Conservation (phyloP, 1,139 yeast species). For the Eremothecium cymbalariae region DNA sequence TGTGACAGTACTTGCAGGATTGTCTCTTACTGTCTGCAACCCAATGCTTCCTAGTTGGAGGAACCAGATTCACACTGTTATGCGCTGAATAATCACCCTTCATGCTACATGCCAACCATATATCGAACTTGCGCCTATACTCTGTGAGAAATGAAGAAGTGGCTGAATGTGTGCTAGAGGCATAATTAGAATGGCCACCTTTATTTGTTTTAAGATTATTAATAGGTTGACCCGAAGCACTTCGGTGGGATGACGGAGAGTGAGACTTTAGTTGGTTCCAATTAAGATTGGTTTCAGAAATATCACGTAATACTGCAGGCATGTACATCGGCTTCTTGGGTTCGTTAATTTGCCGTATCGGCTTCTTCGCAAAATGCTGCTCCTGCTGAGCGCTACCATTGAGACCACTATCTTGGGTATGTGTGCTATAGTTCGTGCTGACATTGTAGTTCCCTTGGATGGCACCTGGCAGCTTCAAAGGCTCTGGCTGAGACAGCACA, state of each 20-base stretch:
- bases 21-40: slow-evolving; percentile 56
- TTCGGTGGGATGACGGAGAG: slow-evolving; percentile 9
- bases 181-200: slow-evolving; percentile 6
- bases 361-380: slow-evolving; percentile 11
- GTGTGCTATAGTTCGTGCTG: neutral
- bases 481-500: slow-evolving; percentile 14
- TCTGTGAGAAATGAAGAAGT: slow-evolving; percentile 13
- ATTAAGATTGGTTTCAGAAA: slow-evolving; percentile 36
- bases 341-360: slow-evolving; percentile 49
- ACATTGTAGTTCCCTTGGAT: neutral
- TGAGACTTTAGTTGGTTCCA: slow-evolving; percentile 29
- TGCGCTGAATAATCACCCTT: neutral
- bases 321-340: slow-evolving; percentile 80
- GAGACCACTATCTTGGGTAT: neutral
- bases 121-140: slow-evolving; percentile 9
- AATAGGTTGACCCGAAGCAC: neutral
- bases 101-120: slow-evolving; percentile 5
- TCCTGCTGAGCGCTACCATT: neutral
- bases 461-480: slow-evolving; percentile 1
- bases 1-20: slow-evolving; percentile 64
- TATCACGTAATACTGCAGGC: slow-evolving; percentile 77
- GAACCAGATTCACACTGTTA: slow-evolving; percentile 7
- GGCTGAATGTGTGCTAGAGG: slow-evolving; percentile 12
- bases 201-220: neutral
- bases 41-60: slow-evolving; percentile 73